phyloP scores from a whole-genome alignment of 352 stramenopile species.

The Peronospora destructor region DNA sequence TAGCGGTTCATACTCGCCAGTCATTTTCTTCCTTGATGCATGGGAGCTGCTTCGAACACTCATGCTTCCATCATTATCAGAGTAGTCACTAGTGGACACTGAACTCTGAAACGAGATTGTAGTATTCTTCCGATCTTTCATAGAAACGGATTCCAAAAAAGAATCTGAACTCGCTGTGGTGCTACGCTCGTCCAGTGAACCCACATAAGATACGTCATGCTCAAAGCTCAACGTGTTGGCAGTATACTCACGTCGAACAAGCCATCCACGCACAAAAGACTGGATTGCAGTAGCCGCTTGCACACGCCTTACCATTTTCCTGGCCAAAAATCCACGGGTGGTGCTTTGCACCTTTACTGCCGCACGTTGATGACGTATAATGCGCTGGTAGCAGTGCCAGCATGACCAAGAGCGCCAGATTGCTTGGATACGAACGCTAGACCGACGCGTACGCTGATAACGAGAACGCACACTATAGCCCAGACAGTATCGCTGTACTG shows the following conservation, averaged over 20 bases:
- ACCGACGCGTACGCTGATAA: slow-evolving; percentile 47
- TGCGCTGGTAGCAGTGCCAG: slow-evolving; percentile 34
- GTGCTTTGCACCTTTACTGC: slow-evolving; percentile 48
- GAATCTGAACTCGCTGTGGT: slow-evolving; percentile 42
- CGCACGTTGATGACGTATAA: slow-evolving; percentile 34
- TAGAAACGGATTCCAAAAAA: slow-evolving; percentile 43
- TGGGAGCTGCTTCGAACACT: slow-evolving; percentile 41
- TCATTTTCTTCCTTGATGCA: slow-evolving; percentile 50
- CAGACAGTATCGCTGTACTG: slow-evolving; percentile 65
- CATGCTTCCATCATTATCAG: slow-evolving; percentile 42
- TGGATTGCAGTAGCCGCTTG: slow-evolving; percentile 59
- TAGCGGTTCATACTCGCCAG: slow-evolving; percentile 55
- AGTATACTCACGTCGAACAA: slow-evolving; percentile 69
- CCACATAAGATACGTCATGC: slow-evolving; percentile 68
- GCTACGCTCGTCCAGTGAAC: slow-evolving; percentile 46
- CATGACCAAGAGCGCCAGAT: slow-evolving; percentile 47
- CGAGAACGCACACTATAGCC: slow-evolving; percentile 43
- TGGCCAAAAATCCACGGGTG: slow-evolving; percentile 39
- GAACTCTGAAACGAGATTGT: slow-evolving; percentile 48
- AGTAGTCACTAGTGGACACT: slow-evolving; percentile 55
- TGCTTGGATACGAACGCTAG: slow-evolving; percentile 46
- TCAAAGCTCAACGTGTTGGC: slow-evolving; percentile 77
- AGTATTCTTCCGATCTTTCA: slow-evolving; percentile 44
- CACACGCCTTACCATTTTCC: slow-evolving; percentile 35
- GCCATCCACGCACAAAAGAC: slow-evolving; percentile 74